Evolutionary conservation across 1,284 basidiomycete genomes (phyloP).

Genomic region (Irpex sp.): DNA sequence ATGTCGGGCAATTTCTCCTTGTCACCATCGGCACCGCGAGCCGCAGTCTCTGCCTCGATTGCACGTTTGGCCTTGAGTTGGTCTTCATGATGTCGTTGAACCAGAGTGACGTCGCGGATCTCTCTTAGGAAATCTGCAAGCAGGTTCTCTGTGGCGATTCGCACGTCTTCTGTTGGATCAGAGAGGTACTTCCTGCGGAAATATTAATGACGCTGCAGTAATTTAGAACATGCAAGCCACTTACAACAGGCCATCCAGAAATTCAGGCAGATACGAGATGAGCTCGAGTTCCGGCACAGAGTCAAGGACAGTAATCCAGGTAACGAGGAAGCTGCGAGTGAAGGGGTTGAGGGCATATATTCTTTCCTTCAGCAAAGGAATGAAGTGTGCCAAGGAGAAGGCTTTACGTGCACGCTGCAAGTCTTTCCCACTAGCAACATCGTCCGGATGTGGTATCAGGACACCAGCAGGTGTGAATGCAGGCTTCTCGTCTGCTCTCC

Average conservation of each 20-base stretch:
- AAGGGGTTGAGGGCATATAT: slow-evolving; percentile 96
- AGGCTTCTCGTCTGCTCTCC: slow-evolving; percentile 34
- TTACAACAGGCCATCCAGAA: slow-evolving; percentile 90
- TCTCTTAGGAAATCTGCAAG: slow-evolving; percentile 93
- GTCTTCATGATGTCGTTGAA: slow-evolving; percentile 63
- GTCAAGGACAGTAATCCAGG: slow-evolving; percentile 95
- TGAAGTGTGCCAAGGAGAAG: slow-evolving; percentile 93
- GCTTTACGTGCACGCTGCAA: slow-evolving; percentile 60
- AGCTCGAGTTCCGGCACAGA: slow-evolving; percentile 96
- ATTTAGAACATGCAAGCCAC: slow-evolving; percentile 28
- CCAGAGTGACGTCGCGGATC: slow-evolving; percentile 79
- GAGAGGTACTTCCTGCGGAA: slow-evolving; percentile 83
- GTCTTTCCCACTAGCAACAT: slow-evolving; percentile 41
- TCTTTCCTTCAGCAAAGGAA: slow-evolving; percentile 89
- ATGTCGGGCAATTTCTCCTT: slow-evolving; percentile 28
- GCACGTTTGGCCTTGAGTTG: slow-evolving; percentile 42
- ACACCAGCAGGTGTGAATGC: slow-evolving; percentile 33
- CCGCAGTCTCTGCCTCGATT: slow-evolving; percentile 35
- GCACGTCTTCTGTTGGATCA: slow-evolving; percentile 93
- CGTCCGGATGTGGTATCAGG: slow-evolving; percentile 61
- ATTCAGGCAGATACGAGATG: slow-evolving; percentile 91
- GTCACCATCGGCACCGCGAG: slow-evolving; percentile 27
- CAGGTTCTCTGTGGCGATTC: slow-evolving; percentile 87
- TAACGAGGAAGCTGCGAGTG: slow-evolving; percentile 93
- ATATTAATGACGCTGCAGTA: slow-evolving; percentile 12